A percentile compares a stretch with the other conserved stretches of the same genome.
phyloP scores from a whole-genome alignment of 176 grass and related monocot genomes.

The Raddia guianensis region DNA sequence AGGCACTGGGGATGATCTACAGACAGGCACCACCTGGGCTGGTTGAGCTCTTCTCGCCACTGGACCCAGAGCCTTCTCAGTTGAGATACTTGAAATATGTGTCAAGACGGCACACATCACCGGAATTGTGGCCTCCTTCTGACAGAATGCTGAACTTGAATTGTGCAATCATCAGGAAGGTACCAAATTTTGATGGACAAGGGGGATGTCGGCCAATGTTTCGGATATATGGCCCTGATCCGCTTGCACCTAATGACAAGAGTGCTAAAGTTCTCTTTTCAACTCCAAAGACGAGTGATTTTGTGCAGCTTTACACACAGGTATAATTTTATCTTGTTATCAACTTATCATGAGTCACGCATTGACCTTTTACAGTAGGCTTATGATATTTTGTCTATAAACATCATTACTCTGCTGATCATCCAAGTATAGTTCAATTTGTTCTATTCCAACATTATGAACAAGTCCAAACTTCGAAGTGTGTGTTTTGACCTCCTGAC shows the following conservation, averaged over 20 bases:
- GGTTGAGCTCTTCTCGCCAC: conserved; percentile 70
- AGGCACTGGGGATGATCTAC: conserved; percentile 75
- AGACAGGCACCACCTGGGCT: conserved; percentile 69
- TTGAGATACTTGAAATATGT: conserved; percentile 93
- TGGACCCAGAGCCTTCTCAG: conserved; percentile 86
- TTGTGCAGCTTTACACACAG: conserved; percentile 74
- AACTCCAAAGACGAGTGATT: conserved; percentile 57
- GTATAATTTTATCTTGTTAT: conserved; percentile 51
- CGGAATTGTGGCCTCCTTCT: conserved; percentile 65
- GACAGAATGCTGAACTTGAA: conserved; percentile 63
- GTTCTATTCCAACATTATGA: neutral
- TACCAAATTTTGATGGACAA: conserved; percentile 82
- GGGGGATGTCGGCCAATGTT: conserved; percentile 82
- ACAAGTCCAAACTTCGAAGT: neutral
- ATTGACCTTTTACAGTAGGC: neutral
- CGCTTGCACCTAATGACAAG: conserved; percentile 47
- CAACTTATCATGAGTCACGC: neutral
- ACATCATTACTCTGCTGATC: neutral
- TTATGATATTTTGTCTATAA: conserved; percentile 33
- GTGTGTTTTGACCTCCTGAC: neutral
- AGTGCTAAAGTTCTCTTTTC: conserved; percentile 79
- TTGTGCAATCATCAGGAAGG: conserved; percentile 65
- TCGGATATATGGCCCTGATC: conserved; percentile 81
- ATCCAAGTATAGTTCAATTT: neutral
- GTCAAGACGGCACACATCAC: conserved; percentile 63